Evolutionary conservation across 352 stramenopile genomes (phyloP).

Genomic region (Phytophthora brassicae): DNA sequence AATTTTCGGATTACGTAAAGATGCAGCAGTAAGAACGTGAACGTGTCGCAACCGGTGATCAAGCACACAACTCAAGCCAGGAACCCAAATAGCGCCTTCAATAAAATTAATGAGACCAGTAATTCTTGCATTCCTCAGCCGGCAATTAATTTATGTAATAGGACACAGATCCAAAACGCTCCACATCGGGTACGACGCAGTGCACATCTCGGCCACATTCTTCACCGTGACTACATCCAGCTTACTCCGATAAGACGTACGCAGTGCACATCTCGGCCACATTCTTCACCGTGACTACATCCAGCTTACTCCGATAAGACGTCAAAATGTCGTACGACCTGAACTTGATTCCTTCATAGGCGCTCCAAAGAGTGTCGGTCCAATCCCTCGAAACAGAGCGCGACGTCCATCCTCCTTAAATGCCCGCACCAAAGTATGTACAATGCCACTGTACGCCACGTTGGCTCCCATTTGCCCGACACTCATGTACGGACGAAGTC

Average conservation of each 20-base stretch:
- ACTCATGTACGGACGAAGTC: too few species aligned
- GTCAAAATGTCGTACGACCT: too few species aligned
- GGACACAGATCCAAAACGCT: conserved; percentile 89
- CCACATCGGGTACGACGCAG: too few species aligned
- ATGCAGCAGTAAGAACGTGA: conserved; percentile 94
- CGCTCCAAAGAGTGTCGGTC: too few species aligned
- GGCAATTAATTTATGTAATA: conserved; percentile 95
- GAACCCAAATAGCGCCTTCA: conserved; percentile 90
- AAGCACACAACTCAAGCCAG: conserved; percentile 91
- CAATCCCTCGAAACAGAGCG: too few species aligned
- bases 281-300: conserved; percentile 91
- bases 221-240: conserved; percentile 92
- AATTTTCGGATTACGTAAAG: conserved; percentile 92
- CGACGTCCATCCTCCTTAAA: too few species aligned
- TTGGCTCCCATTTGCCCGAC: too few species aligned
- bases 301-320: too few species aligned
- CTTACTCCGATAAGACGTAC: too few species aligned
- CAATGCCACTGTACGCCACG: too few species aligned
- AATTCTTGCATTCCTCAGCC: conserved; percentile 92
- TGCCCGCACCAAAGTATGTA: too few species aligned
- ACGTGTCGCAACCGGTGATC: conserved; percentile 88
- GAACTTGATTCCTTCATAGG: too few species aligned
- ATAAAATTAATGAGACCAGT: conserved; percentile 90
- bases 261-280: conserved; percentile 87
- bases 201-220: conserved; percentile 87